These are phyloP conservation scores for Aspergillus cejpii DNA, from an alignment of 2,329 filamentous ascomycete species.

Conservation along the genomic window DNA sequence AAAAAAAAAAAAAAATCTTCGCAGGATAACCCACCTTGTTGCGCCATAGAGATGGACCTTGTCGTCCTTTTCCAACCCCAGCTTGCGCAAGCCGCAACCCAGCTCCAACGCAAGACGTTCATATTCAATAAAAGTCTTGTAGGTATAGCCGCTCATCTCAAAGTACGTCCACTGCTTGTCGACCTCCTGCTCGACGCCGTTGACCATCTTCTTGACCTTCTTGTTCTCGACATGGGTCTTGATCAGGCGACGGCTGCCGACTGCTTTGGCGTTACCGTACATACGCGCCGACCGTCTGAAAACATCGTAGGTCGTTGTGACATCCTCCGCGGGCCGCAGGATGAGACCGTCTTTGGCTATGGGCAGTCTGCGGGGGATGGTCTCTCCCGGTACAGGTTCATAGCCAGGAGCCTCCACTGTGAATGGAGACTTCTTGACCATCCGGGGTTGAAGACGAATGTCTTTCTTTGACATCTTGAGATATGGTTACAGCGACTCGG, in stretches of 20 bases:
- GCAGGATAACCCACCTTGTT: constrained; percentile 56
- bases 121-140: constrained; percentile 73
- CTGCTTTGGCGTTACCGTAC: constrained; percentile 57
- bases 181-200: constrained; percentile 69
- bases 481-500: not conserved
- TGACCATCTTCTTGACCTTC: constrained; percentile 81
- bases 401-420: constrained; percentile 64
- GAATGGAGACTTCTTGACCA: constrained; percentile 65
- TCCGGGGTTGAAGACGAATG: constrained; percentile 39
- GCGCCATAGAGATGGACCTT: constrained; percentile 75
- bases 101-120: constrained; percentile 61
- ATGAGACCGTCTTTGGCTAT: constrained; percentile 64
- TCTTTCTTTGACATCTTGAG: constrained; percentile 31
- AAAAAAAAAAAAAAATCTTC: not conserved
- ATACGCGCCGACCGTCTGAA: constrained; percentile 60
- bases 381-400: constrained; percentile 69
- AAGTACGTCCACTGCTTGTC: constrained; percentile 91
- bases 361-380: constrained; percentile 70
- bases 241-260: constrained; percentile 67
- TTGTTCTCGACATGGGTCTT: constrained; percentile 76
- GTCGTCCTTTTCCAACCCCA: constrained; percentile 62
- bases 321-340: constrained; percentile 58
- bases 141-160: constrained; percentile 71
- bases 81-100: constrained; percentile 65
- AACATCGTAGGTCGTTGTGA: constrained; percentile 73